Evolutionary conservation across 495 filamentous ascomycete genomes (phyloP).

Genomic region (Aspergillus panamensis): DNA sequence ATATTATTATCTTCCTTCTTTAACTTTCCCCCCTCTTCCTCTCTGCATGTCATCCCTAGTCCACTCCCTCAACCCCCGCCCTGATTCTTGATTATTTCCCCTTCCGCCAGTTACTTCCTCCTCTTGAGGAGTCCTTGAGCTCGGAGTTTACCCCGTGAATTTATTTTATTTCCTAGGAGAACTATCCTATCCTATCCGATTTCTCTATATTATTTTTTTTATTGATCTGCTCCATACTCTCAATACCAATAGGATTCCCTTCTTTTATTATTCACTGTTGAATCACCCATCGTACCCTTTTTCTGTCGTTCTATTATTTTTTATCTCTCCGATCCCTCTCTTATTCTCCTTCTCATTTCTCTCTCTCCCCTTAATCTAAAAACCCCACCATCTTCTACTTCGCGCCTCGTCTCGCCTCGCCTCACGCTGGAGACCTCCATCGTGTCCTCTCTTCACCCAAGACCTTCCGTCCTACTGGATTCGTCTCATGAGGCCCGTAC

Average conservation of each 20-base stretch:
- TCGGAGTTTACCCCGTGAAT: conserved; percentile 16
- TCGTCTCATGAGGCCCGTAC: conserved; percentile 18
- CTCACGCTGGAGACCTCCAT: conserved; percentile 23
- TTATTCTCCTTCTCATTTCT: conserved; percentile 1
- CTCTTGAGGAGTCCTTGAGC: conserved; percentile 6
- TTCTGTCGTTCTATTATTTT: neutral
- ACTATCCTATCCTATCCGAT: neutral
- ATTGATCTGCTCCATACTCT: neutral
- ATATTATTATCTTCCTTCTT: neutral
- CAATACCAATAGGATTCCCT: conserved; percentile 2
- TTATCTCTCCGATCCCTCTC: neutral
- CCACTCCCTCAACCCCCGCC: neutral
- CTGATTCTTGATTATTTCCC: neutral
- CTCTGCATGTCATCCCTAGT: conserved; percentile 13
- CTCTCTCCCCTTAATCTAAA: neutral
- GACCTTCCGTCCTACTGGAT: conserved; percentile 4
- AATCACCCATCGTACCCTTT: neutral
- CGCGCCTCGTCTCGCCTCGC: neutral
- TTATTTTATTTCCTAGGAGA: neutral
- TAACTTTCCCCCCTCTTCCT: neutral
- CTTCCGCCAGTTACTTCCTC: conserved; percentile 17
- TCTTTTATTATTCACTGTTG: neutral
- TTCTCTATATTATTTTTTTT: conserved; percentile 1
- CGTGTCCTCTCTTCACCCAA: conserved; percentile 16
- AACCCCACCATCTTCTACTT: neutral